Base-by-base conservation (phyloP, 2,329 filamentous ascomycete genomes). In the Ceratocystis harringtonii region DNA sequence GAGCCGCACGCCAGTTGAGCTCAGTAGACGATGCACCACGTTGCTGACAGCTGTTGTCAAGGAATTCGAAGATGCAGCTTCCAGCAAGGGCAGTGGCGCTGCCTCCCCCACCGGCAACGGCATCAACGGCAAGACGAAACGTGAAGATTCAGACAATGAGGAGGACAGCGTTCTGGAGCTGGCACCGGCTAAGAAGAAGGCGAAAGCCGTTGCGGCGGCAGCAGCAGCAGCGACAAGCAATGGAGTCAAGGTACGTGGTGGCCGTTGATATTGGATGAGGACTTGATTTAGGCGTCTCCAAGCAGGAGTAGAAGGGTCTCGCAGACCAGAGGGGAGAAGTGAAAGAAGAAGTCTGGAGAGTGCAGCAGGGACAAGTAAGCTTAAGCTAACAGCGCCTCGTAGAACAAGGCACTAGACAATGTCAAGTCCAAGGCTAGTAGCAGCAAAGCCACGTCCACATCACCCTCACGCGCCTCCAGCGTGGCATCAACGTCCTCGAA, bases 321-420 rank as follows among this genome's bases (percentile, higher is more conserved):
- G 8, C 8, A 41, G 36, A 41, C 36, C 36, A 12, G 50, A 25
- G 12, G 10, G 50, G 50, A 15, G 19, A 12, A 12, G 50, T 15
- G 50, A 25, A 25, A 25, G 50, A 55, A 55, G 19, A 25, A 12
- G 10, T 12, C 3, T 41, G 36, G 36, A 41, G 50, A 55, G 22
- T 28, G 19, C 50, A 48, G 17, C 48, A 52, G 48, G 22, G 48
- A 52, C 19, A 28, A 25, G 12, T 36, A 17, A 32, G 52, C 52
- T 58, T 28, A n/a, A 48, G 61, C 61, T 63, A 63, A 63, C 61
- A 58, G 52, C 32, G 15, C 28, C 12, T 32, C 52, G 69, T 73
- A 97, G 92, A 96, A 96, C 76, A 97, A 97, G 78, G 86, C 90
- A 63, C 83, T 96, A 61, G 94, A 96, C 70, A 89, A 86, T 60